These are phyloP conservation scores for Rhododendron williamsianum DNA, from an alignment of 148 eudicot species.

Conservation along the genomic window DNA sequence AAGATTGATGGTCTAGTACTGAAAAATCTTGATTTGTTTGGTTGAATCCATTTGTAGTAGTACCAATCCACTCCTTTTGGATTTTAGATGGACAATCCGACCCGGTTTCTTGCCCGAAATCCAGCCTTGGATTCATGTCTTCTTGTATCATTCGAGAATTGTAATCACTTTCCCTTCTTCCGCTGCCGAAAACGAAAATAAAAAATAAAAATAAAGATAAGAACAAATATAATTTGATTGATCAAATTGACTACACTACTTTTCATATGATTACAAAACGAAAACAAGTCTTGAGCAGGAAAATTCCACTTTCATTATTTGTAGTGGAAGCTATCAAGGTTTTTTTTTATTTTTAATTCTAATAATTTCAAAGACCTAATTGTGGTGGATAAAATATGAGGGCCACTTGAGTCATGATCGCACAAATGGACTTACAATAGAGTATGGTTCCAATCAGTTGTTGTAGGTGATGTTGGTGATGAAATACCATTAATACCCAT, in stretches of 20 bases:
- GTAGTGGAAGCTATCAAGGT: conserved; percentile 11
- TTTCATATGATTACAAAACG: conserved; percentile 18
- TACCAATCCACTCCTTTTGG: conserved; percentile 17
- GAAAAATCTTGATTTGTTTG: conserved; percentile 21
- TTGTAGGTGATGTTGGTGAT: conserved; percentile 38
- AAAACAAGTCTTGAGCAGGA: conserved; percentile 10
- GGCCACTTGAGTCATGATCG: not conserved
- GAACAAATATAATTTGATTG: not conserved
- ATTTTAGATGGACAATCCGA: conserved; percentile 20
- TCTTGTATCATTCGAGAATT: conserved; percentile 34
- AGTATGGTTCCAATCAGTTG: conserved; percentile 49
- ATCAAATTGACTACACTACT: conserved; percentile 15
- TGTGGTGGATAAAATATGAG: not conserved
- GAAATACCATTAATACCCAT: conserved; percentile 37
- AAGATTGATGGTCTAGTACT: conserved; percentile 19
- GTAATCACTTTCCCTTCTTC: conserved; percentile 27
- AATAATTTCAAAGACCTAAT: not conserved
- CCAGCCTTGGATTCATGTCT: conserved; percentile 29
- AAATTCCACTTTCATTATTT: conserved; percentile 11
- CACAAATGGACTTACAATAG: conserved; percentile 38
- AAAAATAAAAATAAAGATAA: conserved; percentile 8
- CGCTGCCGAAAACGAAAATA: conserved; percentile 29
- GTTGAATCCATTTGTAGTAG: conserved; percentile 2
- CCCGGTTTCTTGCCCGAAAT: conserved; percentile 20
- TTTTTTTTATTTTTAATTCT: not conserved